A percentile compares a stretch with the other conserved stretches of the same genome.
phyloP scores from a whole-genome alignment of 345 rosid species.

The Cardamine occulta region DNA sequence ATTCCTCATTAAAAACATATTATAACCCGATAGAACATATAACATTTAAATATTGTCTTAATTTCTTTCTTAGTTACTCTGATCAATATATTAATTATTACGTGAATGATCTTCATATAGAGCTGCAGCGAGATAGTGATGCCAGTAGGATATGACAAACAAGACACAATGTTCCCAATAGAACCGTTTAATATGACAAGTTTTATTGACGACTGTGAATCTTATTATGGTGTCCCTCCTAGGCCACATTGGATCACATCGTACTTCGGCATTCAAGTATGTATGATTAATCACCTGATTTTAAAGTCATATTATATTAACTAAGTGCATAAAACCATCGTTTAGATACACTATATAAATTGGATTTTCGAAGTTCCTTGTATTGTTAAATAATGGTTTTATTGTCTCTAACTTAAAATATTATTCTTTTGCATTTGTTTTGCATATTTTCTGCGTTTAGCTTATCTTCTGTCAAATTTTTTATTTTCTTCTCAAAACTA shows the following conservation, averaged over 20 bases:
- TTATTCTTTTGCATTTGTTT: background rate
- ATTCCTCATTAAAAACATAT: background rate
- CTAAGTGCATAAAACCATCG: background rate
- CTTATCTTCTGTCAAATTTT: background rate
- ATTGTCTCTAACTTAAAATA: background rate
- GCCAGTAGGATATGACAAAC: slow-evolving; percentile 55
- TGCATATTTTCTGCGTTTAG: background rate
- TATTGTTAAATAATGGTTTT: background rate
- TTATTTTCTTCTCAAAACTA: background rate
- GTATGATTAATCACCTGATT: slow-evolving; percentile 5
- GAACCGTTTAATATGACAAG: slow-evolving; percentile 50
- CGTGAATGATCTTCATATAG: slow-evolving; percentile 36
- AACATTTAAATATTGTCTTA: background rate
- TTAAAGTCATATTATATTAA: background rate
- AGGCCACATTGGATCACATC: slow-evolving; percentile 76
- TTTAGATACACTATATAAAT: background rate
- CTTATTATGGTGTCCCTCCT: slow-evolving; percentile 59
- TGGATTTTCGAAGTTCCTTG: background rate
- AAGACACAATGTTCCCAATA: slow-evolving; percentile 62
- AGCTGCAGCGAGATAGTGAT: slow-evolving; percentile 72
- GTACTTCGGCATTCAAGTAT: slow-evolving; percentile 54
- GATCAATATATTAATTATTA: background rate
- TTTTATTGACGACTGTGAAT: slow-evolving; percentile 49
- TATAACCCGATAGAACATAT: background rate
- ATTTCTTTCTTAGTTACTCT: background rate